These are phyloP conservation scores for Gentiana macrophylla DNA, from an alignment of 257 asterid genomes.

Conservation along the genomic window DNA sequence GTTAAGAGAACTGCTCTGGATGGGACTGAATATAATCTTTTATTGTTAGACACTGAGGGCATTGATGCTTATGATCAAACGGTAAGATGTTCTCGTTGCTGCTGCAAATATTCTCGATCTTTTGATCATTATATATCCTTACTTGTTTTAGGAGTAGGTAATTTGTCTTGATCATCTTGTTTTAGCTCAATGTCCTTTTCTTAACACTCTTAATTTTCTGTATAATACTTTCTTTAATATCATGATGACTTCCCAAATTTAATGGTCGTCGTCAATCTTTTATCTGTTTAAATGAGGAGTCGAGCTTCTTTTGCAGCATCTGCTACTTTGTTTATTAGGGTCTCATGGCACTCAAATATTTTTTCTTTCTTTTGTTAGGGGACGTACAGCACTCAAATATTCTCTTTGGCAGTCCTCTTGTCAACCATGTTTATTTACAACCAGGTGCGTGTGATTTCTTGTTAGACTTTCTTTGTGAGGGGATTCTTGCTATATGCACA, in stretches of 20 bases:
- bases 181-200: not conserved
- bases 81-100: conserved; percentile 35
- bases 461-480: not conserved
- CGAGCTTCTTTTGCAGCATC: not conserved
- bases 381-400: conserved; percentile 92
- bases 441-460: conserved; percentile 47
- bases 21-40: conserved; percentile 90
- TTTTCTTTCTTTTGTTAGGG: conserved; percentile 48
- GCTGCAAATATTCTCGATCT: not conserved
- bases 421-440: conserved; percentile 96
- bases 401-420: conserved; percentile 90
- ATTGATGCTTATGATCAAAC: conserved; percentile 99
- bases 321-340: too few species aligned
- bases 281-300: not conserved
- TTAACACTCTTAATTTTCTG: not conserved
- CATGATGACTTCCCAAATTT: not conserved
- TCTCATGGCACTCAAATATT: not conserved
- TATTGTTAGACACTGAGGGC: conserved; percentile 93
- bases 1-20: conserved; percentile 80
- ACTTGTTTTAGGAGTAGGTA: too few species aligned
- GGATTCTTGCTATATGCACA: not conserved
- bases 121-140: not conserved
- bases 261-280: not conserved
- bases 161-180: too few species aligned
- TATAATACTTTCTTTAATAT: not conserved